Evolutionary conservation across 495 filamentous ascomycete species (phyloP), one percentile per base, ranked within the genome.

Genomic region (Xylaria palmicola): DNA sequence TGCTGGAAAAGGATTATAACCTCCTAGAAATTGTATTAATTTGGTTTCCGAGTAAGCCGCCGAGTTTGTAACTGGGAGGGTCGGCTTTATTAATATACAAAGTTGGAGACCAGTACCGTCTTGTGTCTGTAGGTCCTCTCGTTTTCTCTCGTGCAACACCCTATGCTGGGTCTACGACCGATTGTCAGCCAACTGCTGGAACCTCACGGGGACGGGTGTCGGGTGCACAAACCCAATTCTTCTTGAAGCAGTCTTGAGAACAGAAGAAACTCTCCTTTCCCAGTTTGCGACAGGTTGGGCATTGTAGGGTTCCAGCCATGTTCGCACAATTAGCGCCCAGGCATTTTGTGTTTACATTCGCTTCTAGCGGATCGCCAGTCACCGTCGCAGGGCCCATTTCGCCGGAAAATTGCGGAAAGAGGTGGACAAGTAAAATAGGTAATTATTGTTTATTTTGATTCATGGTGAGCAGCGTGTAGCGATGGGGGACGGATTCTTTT

Each of bases 191-290:
- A 36, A 48, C 17, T 32, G 4, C 4, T 22, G 19, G 27, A 57
- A 12, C n/a, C n/a, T n/a, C n/a, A n/a, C n/a, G n/a, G 7, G n/a
- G 6, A 24, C 10, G 40, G 3, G 24, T 6, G 15, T 6, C 7
- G 17, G 26, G 17, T 55, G 65, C 86, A 71, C 85, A 80, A 68
- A 97, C 94, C 94, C 94, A 98, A 77, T 90, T 98, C 69, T 85
- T 86, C 82, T 97, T 97, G 79, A 98, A 98, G 82, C 94, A 98
- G 67, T 97, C 94, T 73, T 98, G 94, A 12, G 92, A 92, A 79
- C 94, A 98, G 81, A 98, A 98, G 75, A 84, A 96, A 76, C 91
- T 94, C 69, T 93, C 91, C 69, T 88, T 92, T 62, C 90, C 92
- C 56, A 90, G 75, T 74, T 93, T 96, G 57, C 96, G 79, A 68